Percentiles rank a stretch among this genome's conserved stretches.
Evolutionary conservation across 768 basidiomycete genomes (phyloP).

Genomic region (Russula sp.): DNA sequence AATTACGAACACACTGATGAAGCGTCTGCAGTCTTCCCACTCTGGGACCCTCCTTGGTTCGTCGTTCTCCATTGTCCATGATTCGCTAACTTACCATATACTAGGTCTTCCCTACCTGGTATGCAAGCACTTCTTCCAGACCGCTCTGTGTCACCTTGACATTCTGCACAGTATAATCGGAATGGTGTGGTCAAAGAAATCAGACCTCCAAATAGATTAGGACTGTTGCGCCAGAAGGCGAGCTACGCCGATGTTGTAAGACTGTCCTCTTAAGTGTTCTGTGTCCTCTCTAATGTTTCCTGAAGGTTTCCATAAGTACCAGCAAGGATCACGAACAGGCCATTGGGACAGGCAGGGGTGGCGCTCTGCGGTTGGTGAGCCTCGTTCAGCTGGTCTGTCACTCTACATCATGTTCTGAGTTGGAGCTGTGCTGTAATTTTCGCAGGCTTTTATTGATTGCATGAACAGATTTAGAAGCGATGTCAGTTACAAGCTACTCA

Average conservation of each 20-base stretch:
- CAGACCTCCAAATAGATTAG: not conserved
- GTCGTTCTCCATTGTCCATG: not conserved
- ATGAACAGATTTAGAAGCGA: not conserved
- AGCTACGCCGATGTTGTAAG: not conserved
- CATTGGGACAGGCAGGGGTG: not conserved
- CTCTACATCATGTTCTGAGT: not conserved
- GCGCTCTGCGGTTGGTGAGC: not conserved
- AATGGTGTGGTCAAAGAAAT: not conserved
- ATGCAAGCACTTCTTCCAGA: not conserved
- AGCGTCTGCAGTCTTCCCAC: not conserved
- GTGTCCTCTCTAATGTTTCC: not conserved
- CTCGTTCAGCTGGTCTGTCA: not conserved
- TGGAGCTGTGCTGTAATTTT: not conserved
- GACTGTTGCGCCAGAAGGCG: not conserved
- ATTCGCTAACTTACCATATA: not conserved
- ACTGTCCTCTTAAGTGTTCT: not conserved
- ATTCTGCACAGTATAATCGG: not conserved
- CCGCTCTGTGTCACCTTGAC: not conserved
- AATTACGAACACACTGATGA: not conserved
- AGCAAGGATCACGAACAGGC: not conserved
- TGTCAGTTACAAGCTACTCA: not conserved
- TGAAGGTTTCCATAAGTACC: constrained; percentile 2
- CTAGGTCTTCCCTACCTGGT: not conserved
- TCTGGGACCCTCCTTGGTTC: not conserved
- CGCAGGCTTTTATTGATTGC: constrained; percentile 1